Evolutionary conservation across 192 early-diverging fungal genomes (phyloP).

Genomic region (Linnemannia schmuckeri): DNA sequence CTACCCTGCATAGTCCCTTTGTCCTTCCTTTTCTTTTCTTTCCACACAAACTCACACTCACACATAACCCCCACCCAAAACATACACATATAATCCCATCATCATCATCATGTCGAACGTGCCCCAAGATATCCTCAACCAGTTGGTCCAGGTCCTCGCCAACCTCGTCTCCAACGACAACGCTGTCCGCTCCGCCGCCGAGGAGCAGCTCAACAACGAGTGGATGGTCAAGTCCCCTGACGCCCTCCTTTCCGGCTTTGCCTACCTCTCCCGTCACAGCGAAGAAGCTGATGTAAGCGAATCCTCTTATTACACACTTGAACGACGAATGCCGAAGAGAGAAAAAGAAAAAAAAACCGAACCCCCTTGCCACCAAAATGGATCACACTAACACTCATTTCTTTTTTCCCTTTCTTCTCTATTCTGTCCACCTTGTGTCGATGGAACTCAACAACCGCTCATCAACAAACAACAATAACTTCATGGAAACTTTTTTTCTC

Average conservation of each 20-base stretch:
- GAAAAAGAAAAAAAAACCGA: background rate
- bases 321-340: background rate
- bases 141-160: constrained; percentile 65
- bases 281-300: constrained; percentile 54
- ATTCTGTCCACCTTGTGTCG: constrained; percentile 16
- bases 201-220: constrained; percentile 70
- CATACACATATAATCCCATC: constrained; percentile 15
- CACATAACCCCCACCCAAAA: background rate
- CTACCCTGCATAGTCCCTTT: constrained; percentile 6
- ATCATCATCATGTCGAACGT: constrained; percentile 44
- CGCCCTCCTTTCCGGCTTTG: constrained; percentile 66
- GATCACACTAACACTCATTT: constrained; percentile 12
- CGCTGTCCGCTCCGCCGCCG: constrained; percentile 65
- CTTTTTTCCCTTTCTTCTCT: constrained; percentile 14
- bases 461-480: constrained; percentile 11
- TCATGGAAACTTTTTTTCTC: background rate
- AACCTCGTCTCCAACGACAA: constrained; percentile 70
- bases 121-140: constrained; percentile 61
- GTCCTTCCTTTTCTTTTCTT: background rate
- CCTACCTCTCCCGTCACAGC: constrained; percentile 64
- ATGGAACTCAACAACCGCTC: constrained; percentile 12
- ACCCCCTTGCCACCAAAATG: constrained; percentile 4
- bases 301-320: background rate
- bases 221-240: constrained; percentile 71
- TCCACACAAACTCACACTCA: background rate